Conservation (phyloP, 805 yeast species). For the Komagataella ulmi region DNA sequence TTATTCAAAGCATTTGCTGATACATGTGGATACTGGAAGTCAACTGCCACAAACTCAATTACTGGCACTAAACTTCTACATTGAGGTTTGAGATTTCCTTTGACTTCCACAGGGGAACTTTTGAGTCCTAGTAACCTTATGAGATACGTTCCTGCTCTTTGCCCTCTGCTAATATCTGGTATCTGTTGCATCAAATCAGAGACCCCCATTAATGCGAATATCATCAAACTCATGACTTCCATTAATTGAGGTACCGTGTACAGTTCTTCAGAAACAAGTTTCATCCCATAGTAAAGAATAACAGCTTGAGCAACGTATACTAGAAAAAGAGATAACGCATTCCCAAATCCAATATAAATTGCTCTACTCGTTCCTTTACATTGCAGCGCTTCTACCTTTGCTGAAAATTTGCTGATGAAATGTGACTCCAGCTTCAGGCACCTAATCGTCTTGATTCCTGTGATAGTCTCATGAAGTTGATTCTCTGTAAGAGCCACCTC, state of each 20-base stretch:
- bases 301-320: slow-evolving; percentile 54
- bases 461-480: slow-evolving; percentile 34
- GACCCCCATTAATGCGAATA: slow-evolving; percentile 62
- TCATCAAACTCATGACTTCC: slow-evolving; percentile 55
- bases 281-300: slow-evolving; percentile 69
- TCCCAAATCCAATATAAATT: slow-evolving; percentile 50
- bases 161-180: slow-evolving; percentile 76
- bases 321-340: slow-evolving; percentile 41
- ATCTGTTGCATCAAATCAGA: slow-evolving; percentile 44
- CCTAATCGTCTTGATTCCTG: slow-evolving; percentile 51
- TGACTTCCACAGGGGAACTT: slow-evolving; percentile 21
- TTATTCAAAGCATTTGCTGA: slow-evolving; percentile 21
- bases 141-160: slow-evolving; percentile 51
- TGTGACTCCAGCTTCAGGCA: slow-evolving; percentile 35
- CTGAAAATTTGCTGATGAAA: slow-evolving; percentile 27
- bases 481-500: slow-evolving; percentile 42
- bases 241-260: slow-evolving; percentile 48
- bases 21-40: slow-evolving; percentile 32
- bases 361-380: slow-evolving; percentile 38
- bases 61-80: background rate
- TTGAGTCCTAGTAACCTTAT: slow-evolving; percentile 23
- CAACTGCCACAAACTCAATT: slow-evolving; percentile 29
- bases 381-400: slow-evolving; percentile 17
- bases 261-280: slow-evolving; percentile 42
- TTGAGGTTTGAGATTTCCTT: slow-evolving; percentile 21